Conservation (phyloP, 768 basidiomycete genomes). For the Cystobasidium ongulense region DNA sequence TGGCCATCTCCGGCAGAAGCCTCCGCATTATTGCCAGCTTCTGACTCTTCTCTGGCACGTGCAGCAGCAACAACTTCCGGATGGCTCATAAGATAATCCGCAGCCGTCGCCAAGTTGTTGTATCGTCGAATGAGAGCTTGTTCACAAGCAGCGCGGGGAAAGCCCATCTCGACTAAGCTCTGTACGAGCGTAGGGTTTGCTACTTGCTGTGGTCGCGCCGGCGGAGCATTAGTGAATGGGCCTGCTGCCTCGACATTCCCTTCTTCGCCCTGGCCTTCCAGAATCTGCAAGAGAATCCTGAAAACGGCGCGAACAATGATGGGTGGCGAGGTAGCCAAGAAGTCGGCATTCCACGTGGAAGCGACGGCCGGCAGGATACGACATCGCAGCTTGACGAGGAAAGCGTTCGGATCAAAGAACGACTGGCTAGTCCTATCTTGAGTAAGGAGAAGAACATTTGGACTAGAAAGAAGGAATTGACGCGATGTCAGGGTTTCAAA, state of each 20-base stretch:
- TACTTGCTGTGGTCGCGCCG: slow-evolving; percentile 45
- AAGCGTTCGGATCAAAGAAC: slow-evolving; percentile 77
- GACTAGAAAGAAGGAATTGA: slow-evolving; percentile 10
- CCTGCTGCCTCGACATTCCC: background rate
- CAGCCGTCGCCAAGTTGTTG: slow-evolving; percentile 81
- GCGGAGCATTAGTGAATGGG: slow-evolving; percentile 38
- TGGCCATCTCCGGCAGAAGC: background rate
- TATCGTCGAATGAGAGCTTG: slow-evolving; percentile 71
- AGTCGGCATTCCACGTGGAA: slow-evolving; percentile 70
- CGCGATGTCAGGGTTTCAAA: slow-evolving; percentile 22
- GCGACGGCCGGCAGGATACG: slow-evolving; percentile 60
- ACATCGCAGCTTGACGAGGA: slow-evolving; percentile 71
- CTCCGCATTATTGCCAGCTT: slow-evolving; percentile 28
- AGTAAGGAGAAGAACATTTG: slow-evolving; percentile 14
- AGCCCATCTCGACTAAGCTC: slow-evolving; percentile 92
- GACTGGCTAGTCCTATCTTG: slow-evolving; percentile 46
- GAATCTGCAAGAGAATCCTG: slow-evolving; percentile 67
- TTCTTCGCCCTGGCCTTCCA: slow-evolving; percentile 70
- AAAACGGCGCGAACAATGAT: slow-evolving; percentile 67
- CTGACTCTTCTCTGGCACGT: slow-evolving; percentile 29
- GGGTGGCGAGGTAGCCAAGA: slow-evolving; percentile 66
- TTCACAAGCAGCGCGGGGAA: slow-evolving; percentile 77
- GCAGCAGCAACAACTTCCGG: slow-evolving; percentile 57
- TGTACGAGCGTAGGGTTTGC: slow-evolving; percentile 71
- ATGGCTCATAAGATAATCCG: slow-evolving; percentile 73